phyloP scores from a whole-genome alignment of 768 basidiomycete genomes.

The Terana coerulea region DNA sequence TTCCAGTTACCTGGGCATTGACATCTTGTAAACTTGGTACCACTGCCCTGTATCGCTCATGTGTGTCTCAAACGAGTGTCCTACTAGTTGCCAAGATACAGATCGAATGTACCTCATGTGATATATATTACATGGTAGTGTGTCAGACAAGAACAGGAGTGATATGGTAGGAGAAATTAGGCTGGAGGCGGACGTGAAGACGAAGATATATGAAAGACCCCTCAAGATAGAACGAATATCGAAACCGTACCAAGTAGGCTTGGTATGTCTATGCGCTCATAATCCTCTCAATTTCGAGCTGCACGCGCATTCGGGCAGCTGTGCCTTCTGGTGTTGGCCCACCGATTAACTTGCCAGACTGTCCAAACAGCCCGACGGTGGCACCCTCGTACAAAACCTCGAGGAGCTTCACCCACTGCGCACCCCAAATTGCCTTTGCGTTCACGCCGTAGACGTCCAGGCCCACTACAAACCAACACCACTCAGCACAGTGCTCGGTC shows the following conservation, averaged over 20 bases:
- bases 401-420: conserved; percentile 75
- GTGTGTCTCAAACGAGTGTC: too few species aligned
- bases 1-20: conserved; percentile 21
- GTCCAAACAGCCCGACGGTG: conserved; percentile 46
- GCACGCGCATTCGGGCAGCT: conserved; percentile 59
- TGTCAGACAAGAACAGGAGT: too few species aligned
- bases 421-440: conserved; percentile 65
- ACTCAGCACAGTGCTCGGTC: conserved; percentile 13
- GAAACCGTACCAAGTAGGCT: too few species aligned
- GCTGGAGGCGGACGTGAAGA: too few species aligned
- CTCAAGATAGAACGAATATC: too few species aligned
- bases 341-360: conserved; percentile 45
- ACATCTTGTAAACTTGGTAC: conserved; percentile 16
- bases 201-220: too few species aligned
- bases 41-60: neutral
- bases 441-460: conserved; percentile 66
- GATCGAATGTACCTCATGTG: too few species aligned
- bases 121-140: too few species aligned
- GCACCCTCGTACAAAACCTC: conserved; percentile 61
- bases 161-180: too few species aligned
- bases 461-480: conserved; percentile 43
- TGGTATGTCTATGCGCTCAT: conserved; percentile 31
- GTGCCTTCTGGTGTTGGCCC: conserved; percentile 57
- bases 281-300: conserved; percentile 65
- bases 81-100: too few species aligned